A percentile compares a stretch with the other conserved stretches of the same genome.
These are phyloP conservation scores for Fusarium stilboides DNA, from an alignment of 2,329 filamentous ascomycete genomes.

Conservation along the genomic window DNA sequence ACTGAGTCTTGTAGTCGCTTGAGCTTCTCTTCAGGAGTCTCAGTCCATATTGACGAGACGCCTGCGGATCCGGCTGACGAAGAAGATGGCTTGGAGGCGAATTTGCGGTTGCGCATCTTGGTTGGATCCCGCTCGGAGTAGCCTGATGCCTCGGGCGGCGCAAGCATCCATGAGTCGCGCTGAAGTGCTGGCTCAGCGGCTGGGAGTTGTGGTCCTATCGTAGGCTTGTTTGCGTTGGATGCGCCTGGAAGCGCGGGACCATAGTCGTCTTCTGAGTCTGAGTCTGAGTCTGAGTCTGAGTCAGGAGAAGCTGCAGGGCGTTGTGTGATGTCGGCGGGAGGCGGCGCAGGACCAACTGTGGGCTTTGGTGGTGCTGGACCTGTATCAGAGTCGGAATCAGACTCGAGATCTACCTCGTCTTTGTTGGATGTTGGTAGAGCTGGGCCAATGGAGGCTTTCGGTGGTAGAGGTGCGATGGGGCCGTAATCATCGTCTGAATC, in stretches of 20 bases:
- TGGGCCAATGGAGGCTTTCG: conserved; percentile 45
- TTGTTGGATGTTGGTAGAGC: conserved; percentile 51
- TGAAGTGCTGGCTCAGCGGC: conserved; percentile 64
- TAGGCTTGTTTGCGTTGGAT: conserved; percentile 63
- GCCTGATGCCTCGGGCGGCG: conserved; percentile 72
- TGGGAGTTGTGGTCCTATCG: conserved; percentile 56
- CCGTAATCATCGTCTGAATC: conserved; percentile 62
- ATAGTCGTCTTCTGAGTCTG: conserved; percentile 68
- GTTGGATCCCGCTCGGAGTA: conserved; percentile 82
- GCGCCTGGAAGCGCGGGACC: conserved; percentile 71
- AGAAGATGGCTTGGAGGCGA: conserved; percentile 74
- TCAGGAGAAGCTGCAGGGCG: conserved; percentile 52
- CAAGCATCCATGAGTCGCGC: conserved; percentile 90
- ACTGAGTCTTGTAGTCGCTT: conserved; percentile 85
- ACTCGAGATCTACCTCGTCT: conserved; percentile 61
- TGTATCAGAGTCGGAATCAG: conserved; percentile 55
- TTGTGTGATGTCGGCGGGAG: conserved; percentile 50
- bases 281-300: conserved; percentile 62
- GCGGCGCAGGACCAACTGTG: conserved; percentile 53
- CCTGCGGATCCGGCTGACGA: conserved; percentile 50
- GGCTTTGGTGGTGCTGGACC: conserved; percentile 57
- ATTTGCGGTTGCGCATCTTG: conserved; percentile 85
- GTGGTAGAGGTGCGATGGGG: conserved; percentile 52
- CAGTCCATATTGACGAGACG: conserved; percentile 85
- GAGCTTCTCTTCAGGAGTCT: conserved; percentile 90